A percentile compares a stretch with the other conserved stretches of the same genome.
Evolutionary conservation across 176 grass and related monocot genomes (phyloP).

Genomic region (Ensete ventricosum): DNA sequence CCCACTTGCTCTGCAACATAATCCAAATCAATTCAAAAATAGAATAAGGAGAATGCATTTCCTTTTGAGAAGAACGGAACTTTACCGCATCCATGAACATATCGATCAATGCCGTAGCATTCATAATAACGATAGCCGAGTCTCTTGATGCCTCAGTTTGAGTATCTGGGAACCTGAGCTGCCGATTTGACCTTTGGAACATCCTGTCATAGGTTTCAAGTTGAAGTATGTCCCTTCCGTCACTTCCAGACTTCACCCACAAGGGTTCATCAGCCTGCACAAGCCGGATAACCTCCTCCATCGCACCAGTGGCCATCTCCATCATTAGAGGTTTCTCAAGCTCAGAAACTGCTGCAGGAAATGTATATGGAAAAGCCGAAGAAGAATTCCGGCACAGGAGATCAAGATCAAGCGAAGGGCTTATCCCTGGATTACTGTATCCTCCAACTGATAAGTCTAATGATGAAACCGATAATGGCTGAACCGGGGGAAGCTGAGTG

Average conservation of each 20-base stretch:
- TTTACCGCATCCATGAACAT: constrained; percentile 82
- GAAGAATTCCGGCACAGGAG: constrained; percentile 50
- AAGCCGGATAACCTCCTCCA: constrained; percentile 78
- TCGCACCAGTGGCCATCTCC: constrained; percentile 47
- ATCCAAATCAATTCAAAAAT: neutral
- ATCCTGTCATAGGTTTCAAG: constrained; percentile 54
- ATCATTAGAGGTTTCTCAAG: constrained; percentile 69
- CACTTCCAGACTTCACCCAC: constrained; percentile 41
- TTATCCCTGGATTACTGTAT: constrained; percentile 16
- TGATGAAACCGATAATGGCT: constrained; percentile 36
- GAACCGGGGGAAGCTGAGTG: constrained; percentile 52
- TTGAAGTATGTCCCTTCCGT: constrained; percentile 37
- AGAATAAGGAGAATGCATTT: neutral
- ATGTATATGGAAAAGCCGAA: constrained; percentile 39
- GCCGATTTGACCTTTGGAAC: constrained; percentile 45
- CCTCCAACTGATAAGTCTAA: constrained; percentile 54
- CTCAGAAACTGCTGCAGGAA: constrained; percentile 26
- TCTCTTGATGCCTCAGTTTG: constrained; percentile 60
- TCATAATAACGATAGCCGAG: constrained; percentile 56
- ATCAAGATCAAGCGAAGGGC: constrained; percentile 70
- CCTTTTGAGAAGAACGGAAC: neutral
- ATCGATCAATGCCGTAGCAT: constrained; percentile 47
- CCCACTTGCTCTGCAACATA: constrained; percentile 60
- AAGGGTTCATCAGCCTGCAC: constrained; percentile 56
- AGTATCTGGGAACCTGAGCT: constrained; percentile 39